These are phyloP conservation scores for Trametes cingulata DNA, from an alignment of 768 basidiomycete genomes.

Conservation along the genomic window DNA sequence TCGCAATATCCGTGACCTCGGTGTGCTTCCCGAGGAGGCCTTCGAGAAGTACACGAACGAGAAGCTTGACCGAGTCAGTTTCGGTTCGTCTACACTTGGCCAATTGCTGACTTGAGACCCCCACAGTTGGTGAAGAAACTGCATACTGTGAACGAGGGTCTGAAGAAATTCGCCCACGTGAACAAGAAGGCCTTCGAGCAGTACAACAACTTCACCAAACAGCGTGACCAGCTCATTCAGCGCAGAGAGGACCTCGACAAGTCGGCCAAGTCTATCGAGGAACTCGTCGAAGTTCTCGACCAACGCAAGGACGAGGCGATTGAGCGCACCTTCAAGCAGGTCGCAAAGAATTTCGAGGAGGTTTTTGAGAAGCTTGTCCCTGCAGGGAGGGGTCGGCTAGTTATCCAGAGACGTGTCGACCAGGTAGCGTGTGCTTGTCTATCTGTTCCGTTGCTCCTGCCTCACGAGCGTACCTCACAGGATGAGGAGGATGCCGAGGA, in stretches of 20 bases:
- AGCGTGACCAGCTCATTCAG: constrained; percentile 85
- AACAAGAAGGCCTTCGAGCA: constrained; percentile 99
- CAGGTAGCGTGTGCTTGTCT: constrained; percentile 49
- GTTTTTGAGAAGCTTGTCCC: constrained; percentile 97
- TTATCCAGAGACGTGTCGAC: constrained; percentile 91
- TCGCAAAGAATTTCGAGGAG: constrained; percentile 94
- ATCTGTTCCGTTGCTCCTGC: background rate
- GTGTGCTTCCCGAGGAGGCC: constrained; percentile 95
- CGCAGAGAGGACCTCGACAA: constrained; percentile 91
- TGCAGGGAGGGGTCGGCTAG: constrained; percentile 84
- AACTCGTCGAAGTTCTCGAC: constrained; percentile 91
- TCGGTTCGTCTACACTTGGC: no score
- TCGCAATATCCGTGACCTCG: constrained; percentile 92
- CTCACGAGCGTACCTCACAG: constrained; percentile 32
- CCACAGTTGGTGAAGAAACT: constrained; percentile 86
- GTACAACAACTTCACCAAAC: constrained; percentile 97
- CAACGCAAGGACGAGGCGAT: constrained; percentile 99
- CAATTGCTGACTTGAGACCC: no score
- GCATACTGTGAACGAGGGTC: constrained; percentile 86
- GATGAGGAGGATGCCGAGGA: constrained; percentile 78
- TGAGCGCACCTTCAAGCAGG: constrained; percentile 97
- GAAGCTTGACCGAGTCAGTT: constrained; percentile 82
- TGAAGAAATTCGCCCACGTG: constrained; percentile 97
- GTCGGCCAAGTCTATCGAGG: constrained; percentile 86
- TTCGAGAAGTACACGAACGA: constrained; percentile 92